These are phyloP conservation scores for Chenopodium formosanum DNA, from an alignment of 148 eudicot genomes.

Conservation along the genomic window DNA sequence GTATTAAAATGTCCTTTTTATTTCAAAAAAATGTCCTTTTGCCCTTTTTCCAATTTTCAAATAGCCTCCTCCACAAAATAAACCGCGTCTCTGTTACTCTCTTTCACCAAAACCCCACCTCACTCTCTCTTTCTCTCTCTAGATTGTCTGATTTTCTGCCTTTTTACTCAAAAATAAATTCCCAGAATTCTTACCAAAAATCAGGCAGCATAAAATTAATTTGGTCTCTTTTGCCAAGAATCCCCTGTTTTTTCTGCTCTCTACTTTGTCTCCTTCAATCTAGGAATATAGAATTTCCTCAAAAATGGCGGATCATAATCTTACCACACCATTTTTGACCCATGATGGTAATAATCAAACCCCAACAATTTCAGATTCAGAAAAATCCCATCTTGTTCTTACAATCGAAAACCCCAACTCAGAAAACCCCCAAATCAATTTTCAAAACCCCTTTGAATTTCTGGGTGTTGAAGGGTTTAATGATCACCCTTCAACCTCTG, in stretches of 20 bases:
- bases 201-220: not conserved
- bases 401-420: conserved; percentile 25
- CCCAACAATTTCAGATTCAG: conserved; percentile 7
- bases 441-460: conserved; percentile 47
- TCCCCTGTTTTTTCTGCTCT: not conserved
- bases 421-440: conserved; percentile 17
- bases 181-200: not conserved
- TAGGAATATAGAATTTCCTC: not conserved
- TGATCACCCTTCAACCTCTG: conserved; percentile 40
- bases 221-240: not conserved
- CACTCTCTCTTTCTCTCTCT: not conserved
- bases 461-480: conserved; percentile 45
- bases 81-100: not conserved
- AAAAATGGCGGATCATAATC: conserved; percentile 26
- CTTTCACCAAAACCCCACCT: conserved; percentile 4
- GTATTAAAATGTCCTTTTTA: too few species aligned
- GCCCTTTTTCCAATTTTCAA: not conserved
- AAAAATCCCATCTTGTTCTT: not conserved
- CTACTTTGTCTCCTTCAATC: conserved; percentile 1
- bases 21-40: too few species aligned
- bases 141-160: not conserved
- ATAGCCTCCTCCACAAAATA: not conserved
- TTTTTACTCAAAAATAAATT: not conserved
- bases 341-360: not conserved
- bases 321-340: conserved; percentile 47